Conservation (phyloP, 1,139 yeast species). For the Saccharomyces hybrid region DNA sequence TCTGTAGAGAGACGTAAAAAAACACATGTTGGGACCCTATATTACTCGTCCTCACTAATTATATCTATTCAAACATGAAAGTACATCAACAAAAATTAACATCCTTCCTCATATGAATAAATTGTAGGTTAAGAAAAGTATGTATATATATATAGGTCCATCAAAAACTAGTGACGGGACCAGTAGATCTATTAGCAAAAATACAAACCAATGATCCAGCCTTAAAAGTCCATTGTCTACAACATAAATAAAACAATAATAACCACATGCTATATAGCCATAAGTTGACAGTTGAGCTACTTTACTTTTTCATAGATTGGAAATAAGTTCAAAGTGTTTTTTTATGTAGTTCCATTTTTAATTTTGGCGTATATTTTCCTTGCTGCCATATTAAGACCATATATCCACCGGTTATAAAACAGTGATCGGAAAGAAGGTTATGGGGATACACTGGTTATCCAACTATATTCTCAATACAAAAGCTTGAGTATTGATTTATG, state of each 20-base stretch:
- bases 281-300: not conserved
- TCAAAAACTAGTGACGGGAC: not conserved
- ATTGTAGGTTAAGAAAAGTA: not conserved
- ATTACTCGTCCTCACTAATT: not conserved
- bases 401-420: not conserved
- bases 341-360: not conserved
- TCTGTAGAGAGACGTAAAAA: not conserved
- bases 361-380: not conserved
- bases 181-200: not conserved
- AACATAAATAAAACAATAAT: too few species aligned
- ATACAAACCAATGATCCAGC: not conserved
- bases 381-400: not conserved
- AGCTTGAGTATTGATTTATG: not conserved
- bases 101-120: not conserved
- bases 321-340: not conserved
- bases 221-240: not conserved
- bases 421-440: not conserved
- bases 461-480: not conserved
- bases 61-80: not conserved
- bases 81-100: not conserved
- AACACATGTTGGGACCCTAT: not conserved
- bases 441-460: not conserved
- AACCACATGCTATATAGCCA: not conserved
- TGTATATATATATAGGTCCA: not conserved
- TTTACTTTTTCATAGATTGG: not conserved